These are phyloP conservation scores for Backusella tuberculispora DNA, from an alignment of 192 early-diverging fungal genomes.

Conservation along the genomic window DNA sequence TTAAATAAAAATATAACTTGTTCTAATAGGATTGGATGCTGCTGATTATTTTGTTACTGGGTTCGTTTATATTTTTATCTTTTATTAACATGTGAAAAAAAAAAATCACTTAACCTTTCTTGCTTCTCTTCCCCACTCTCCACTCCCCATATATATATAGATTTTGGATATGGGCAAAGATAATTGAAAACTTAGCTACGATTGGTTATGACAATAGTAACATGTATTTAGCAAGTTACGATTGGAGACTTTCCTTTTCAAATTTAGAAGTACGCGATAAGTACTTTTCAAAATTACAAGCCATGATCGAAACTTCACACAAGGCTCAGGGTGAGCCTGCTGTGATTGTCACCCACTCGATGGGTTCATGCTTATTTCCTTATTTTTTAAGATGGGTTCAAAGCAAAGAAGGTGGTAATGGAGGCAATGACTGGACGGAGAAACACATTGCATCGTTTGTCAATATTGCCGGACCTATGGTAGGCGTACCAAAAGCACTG, in stretches of 20 bases:
- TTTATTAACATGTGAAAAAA: background rate
- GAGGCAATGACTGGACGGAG: conserved; percentile 73
- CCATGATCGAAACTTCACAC: conserved; percentile 66
- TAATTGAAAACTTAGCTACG: conserved; percentile 80
- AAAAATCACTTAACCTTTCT: conserved; percentile 4
- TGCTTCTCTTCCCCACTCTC: background rate
- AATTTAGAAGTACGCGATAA: conserved; percentile 83
- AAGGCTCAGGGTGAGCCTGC: conserved; percentile 59
- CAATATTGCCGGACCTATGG: conserved; percentile 83
- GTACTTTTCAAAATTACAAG: conserved; percentile 79
- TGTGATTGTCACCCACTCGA: conserved; percentile 61
- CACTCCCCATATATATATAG: conserved; percentile 35
- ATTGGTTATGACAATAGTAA: conserved; percentile 86
- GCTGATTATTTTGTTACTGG: conserved; percentile 90
- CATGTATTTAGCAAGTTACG: conserved; percentile 86
- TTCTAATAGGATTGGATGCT: conserved; percentile 70
- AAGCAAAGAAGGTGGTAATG: conserved; percentile 64
- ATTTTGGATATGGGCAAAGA: conserved; percentile 88
- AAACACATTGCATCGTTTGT: conserved; percentile 79
- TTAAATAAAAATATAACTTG: background rate
- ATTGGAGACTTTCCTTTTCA: conserved; percentile 81
- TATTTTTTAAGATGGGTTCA: conserved; percentile 92
- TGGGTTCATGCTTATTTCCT: conserved; percentile 70
- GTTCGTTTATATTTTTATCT: conserved; percentile 41
- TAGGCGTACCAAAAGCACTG: conserved; percentile 84